phyloP scores from a whole-genome alignment of 164 flowering plant genomes.

The Malania oleifera region DNA sequence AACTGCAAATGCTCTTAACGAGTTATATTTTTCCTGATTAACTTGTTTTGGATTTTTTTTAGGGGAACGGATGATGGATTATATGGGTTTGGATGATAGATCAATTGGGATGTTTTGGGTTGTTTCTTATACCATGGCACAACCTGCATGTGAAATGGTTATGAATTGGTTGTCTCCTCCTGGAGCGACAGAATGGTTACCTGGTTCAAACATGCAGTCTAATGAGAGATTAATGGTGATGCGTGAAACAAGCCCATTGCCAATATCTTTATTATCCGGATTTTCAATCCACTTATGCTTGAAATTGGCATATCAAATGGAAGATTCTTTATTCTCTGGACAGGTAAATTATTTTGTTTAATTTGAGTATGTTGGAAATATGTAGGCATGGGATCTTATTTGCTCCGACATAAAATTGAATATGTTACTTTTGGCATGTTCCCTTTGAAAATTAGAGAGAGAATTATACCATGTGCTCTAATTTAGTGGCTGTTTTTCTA shows the following conservation, averaged over 20 bases:
- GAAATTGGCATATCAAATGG: slow-evolving; percentile 79
- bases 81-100: slow-evolving; percentile 87
- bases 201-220: slow-evolving; percentile 65
- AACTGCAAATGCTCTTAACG: neutral
- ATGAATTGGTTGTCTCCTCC: slow-evolving; percentile 78
- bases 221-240: slow-evolving; percentile 74
- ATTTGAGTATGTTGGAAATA: neutral
- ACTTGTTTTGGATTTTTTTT: slow-evolving; percentile 2
- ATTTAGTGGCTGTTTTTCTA: too few relatives aligned
- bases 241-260: slow-evolving; percentile 84
- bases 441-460: too few relatives aligned
- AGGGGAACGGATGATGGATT: slow-evolving; percentile 93
- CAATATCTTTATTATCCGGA: slow-evolving; percentile 84
- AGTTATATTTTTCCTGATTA: neutral
- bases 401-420: neutral
- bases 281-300: slow-evolving; percentile 74
- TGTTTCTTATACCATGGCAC: slow-evolving; percentile 92
- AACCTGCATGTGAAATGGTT: slow-evolving; percentile 87
- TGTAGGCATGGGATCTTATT: neutral
- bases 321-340: slow-evolving; percentile 74
- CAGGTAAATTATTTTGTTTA: slow-evolving; percentile 48
- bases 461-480: too few relatives aligned
- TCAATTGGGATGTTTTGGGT: slow-evolving; percentile 99
- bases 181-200: slow-evolving; percentile 63
- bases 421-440: too few relatives aligned